Base-by-base conservation (phyloP, 163 green algal species). In the Prototheca wickerhamii region DNA sequence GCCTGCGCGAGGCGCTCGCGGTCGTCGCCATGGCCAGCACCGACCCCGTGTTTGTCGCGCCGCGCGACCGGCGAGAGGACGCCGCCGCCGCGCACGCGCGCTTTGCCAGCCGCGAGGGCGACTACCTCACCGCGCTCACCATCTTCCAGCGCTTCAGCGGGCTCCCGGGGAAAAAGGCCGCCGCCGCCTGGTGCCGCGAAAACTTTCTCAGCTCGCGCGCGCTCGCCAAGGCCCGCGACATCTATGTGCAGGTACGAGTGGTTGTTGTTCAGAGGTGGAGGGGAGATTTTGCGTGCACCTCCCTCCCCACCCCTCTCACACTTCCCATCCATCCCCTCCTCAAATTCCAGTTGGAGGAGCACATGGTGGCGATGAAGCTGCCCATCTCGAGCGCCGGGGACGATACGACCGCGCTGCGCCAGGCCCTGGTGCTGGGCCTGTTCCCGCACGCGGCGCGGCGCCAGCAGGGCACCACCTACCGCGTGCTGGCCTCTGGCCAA, bases 91-190 rank as follows among this genome's bases (percentile, higher is more conserved):
- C 82, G 2, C 73, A 81, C 10, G 51, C 73, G 31, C 84, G 84
- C 59, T 96, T 95, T 61, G 29, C 75, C 2, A 62, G 58, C 12
- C 63, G 67, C 0, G 69, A 86, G 23, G 89, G 89, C 15, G 89
- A 96, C 77, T 86, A 95, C 69, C 43, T 90, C 2, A 93, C 86
- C 3, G 63, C 89, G 63, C 81, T 95, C 21, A 67, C 70, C 3
- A 78, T 95, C 55, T 85, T 88, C 44, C 95, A 78, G 37, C 50
- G 25, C 18, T 53, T 40, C 8, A 37, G 77, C 2, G 42, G 44
- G n/a, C 71, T 76, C 5, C 46, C 46, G 23, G 15, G 46, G 12
- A 54, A 54, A 25, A 12, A 54, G 46, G 46, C 46, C 12, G 46
- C n/a, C n/a, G 68, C 58, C 0, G 15, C 49, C 2, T 96, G 89